Evolutionary conservation across 441 rosid genomes (phyloP).

Genomic region (Populus trichocarpa): DNA sequence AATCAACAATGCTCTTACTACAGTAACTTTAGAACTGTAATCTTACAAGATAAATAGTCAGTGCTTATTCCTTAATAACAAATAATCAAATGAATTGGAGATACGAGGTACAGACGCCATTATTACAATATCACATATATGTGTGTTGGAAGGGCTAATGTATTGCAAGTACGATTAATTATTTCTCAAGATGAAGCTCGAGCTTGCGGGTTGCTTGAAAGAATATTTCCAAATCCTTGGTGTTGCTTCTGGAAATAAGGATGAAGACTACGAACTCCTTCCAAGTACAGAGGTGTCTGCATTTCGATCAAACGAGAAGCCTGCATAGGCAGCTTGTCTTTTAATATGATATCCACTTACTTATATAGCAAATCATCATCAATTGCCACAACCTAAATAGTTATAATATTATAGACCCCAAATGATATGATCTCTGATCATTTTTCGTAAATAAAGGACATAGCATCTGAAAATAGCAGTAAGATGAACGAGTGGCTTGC

Average conservation of each 20-base stretch:
- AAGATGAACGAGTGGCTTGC: not conserved
- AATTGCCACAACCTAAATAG: not conserved
- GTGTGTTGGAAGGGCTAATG: not conserved
- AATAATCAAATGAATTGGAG: not conserved
- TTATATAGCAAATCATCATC: not conserved
- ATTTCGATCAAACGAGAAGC: conserved; percentile 85
- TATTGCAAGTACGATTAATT: not conserved
- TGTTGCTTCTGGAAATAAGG: conserved; percentile 52
- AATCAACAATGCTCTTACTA: not conserved
- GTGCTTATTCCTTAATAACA: not conserved
- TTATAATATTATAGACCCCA: not conserved
- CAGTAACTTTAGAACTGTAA: not conserved
- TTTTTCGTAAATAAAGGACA: no score
- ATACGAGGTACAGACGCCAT: not conserved
- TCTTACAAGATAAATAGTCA: not conserved
- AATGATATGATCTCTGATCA: not conserved
- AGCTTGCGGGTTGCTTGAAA: conserved; percentile 10
- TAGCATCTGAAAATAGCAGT: not conserved
- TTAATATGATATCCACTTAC: not conserved
- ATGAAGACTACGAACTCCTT: conserved; percentile 62
- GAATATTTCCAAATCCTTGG: conserved; percentile 14
- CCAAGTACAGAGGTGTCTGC: conserved; percentile 82
- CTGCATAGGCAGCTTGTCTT: conserved; percentile 31
- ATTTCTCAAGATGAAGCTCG: conserved; percentile 5
- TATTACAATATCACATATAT: no score